These are phyloP conservation scores for Xylaria sp. DNA, from an alignment of 2,329 filamentous ascomycete species.

Conservation along the genomic window DNA sequence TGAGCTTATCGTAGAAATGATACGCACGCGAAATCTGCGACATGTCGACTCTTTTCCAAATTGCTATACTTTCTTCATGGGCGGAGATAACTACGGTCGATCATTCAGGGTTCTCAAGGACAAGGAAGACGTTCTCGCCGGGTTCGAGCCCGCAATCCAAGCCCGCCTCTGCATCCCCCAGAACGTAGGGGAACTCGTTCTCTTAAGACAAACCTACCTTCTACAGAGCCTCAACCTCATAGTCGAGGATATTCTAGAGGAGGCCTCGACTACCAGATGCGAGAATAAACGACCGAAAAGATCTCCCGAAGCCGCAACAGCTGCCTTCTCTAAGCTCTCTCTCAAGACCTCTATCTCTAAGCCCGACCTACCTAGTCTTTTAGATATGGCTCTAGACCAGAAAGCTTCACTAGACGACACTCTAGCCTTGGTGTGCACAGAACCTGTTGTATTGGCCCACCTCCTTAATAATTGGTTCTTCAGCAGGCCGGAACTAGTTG, in stretches of 20 bases:
- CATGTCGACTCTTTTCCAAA: constrained; percentile 38
- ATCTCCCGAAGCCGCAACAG: constrained; percentile 35
- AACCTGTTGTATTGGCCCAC: constrained; percentile 43
- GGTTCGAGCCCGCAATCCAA: constrained; percentile 32
- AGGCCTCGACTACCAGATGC: constrained; percentile 41
- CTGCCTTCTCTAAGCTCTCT: constrained; percentile 43
- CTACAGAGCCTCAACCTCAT: constrained; percentile 49
- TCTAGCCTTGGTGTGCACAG: constrained; percentile 42
- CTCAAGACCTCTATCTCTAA: constrained; percentile 37
- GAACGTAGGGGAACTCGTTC: constrained; percentile 44
- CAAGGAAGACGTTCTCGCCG: constrained; percentile 31
- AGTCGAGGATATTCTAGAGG: constrained; percentile 50
- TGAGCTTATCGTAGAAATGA: constrained; percentile 44
- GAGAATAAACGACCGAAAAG: constrained; percentile 39
- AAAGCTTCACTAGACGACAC: constrained; percentile 43
- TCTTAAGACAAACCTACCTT: constrained; percentile 47
- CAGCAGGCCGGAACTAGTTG: constrained; percentile 49
- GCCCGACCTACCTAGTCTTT: constrained; percentile 42
- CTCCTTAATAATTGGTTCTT: constrained; percentile 47
- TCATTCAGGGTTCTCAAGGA: constrained; percentile 38
- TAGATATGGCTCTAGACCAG: constrained; percentile 43
- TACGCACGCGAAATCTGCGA: constrained; percentile 42
- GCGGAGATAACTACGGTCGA: constrained; percentile 45
- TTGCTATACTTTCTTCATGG: constrained; percentile 46
- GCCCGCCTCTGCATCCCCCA: constrained; percentile 39